Conservation (phyloP, 345 rosid genomes). For the Euphorbia peplus region DNA sequence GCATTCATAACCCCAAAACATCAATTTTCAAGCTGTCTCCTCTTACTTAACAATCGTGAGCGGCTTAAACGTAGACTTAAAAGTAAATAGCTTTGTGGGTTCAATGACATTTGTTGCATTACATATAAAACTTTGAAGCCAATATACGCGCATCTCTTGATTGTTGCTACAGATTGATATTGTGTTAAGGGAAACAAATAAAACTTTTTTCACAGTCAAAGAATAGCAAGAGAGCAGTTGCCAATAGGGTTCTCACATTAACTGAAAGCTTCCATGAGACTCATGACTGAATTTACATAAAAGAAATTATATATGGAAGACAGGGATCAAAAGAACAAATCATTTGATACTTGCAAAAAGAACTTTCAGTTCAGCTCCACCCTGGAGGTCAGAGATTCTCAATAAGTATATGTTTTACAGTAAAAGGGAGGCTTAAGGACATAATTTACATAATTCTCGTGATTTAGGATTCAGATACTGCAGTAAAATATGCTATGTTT, state of each 20-base stretch:
- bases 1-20: neutral
- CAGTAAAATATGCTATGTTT: too few species aligned
- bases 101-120: neutral
- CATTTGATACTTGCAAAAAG: too few species aligned
- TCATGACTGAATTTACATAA: too few species aligned
- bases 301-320: neutral
- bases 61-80: neutral
- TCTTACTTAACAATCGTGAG: neutral
- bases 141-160: neutral
- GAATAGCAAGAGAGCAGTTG: neutral
- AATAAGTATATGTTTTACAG: neutral
- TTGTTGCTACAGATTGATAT: too few species aligned
- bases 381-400: neutral
- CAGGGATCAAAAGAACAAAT: neutral
- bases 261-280: neutral
- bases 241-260: neutral
- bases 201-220: neutral
- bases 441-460: too few species aligned
- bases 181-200: neutral
- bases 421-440: neutral
- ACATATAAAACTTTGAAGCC: neutral
- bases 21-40: neutral
- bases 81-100: neutral
- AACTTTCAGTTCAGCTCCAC: too few species aligned
- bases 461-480: too few species aligned